Evolutionary conservation across 2,329 filamentous ascomycete genomes (phyloP).

Genomic region (Aspergillus niger): DNA sequence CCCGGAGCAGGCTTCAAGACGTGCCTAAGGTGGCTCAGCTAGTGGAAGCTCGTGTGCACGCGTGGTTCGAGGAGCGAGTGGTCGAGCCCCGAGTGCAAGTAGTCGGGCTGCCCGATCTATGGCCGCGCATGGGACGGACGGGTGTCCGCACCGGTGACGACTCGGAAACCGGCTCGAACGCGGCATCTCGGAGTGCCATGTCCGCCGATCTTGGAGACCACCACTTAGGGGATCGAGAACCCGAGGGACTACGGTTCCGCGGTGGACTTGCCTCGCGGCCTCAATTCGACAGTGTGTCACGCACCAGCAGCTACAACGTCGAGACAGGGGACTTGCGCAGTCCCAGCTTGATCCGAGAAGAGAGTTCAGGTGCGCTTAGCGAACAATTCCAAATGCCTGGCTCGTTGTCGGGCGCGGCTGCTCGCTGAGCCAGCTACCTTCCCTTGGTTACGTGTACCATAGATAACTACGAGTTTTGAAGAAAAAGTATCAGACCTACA

Average conservation of each 20-base stretch:
- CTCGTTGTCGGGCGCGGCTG: conserved; percentile 35
- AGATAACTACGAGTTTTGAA: conserved; percentile 1
- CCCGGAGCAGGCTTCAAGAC: conserved; percentile 63
- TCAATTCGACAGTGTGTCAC: conserved; percentile 35
- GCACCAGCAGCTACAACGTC: conserved; percentile 39
- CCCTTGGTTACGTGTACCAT: conserved; percentile 8
- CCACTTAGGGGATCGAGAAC: conserved; percentile 25
- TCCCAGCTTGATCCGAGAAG: conserved; percentile 36
- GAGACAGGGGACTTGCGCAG: conserved; percentile 35
- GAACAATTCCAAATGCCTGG: conserved; percentile 45
- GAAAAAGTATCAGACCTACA: background rate
- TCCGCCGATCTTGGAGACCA: conserved; percentile 30
- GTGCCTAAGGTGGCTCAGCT: conserved; percentile 68
- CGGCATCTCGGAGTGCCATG: conserved; percentile 33
- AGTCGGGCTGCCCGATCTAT: conserved; percentile 62
- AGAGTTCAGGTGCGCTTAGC: conserved; percentile 29
- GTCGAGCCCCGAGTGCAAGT: conserved; percentile 68
- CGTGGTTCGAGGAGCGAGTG: conserved; percentile 68
- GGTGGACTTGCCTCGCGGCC: conserved; percentile 29
- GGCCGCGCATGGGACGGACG: conserved; percentile 59
- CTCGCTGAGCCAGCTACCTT: conserved; percentile 21
- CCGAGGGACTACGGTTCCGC: conserved; percentile 39
- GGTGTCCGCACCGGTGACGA: conserved; percentile 48
- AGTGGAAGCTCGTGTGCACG: conserved; percentile 64
- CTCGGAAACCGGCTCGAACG: conserved; percentile 39